These are phyloP conservation scores for Aspergillus texensis DNA, from an alignment of 2,329 filamentous ascomycete species.

Conservation along the genomic window DNA sequence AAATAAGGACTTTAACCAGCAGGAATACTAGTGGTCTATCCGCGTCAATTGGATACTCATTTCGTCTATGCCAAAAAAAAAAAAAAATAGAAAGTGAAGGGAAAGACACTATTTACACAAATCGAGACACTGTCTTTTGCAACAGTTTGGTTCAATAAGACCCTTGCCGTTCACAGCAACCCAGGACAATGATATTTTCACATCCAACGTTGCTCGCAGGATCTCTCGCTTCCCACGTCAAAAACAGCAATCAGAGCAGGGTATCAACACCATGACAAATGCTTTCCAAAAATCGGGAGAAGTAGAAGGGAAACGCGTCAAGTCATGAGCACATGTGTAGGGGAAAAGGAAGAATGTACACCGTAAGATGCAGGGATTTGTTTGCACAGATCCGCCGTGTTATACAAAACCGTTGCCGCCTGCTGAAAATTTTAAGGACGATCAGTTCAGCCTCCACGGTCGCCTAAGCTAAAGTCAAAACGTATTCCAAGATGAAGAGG, in stretches of 20 bases:
- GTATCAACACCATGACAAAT: constrained; percentile 49
- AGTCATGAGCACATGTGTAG: constrained; percentile 38
- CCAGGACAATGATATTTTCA: constrained; percentile 13
- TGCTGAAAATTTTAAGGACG: background rate
- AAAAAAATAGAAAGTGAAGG: constrained; percentile 27
- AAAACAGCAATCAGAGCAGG: constrained; percentile 38
- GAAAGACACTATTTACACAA: constrained; percentile 25
- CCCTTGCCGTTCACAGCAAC: constrained; percentile 7
- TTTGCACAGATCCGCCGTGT: constrained; percentile 16
- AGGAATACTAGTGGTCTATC: constrained; percentile 12
- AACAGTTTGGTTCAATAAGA: constrained; percentile 6
- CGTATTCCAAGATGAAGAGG: background rate
- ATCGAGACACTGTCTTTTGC: constrained; percentile 11
- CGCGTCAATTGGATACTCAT: constrained; percentile 21
- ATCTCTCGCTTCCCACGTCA: constrained; percentile 16
- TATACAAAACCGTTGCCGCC: constrained; percentile 23
- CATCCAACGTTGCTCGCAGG: constrained; percentile 12
- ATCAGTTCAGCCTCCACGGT: constrained; percentile 3
- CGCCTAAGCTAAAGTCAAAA: constrained; percentile 1
- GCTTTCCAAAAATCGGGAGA: constrained; percentile 30
- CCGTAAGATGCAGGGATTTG: constrained; percentile 23
- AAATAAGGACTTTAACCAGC: background rate
- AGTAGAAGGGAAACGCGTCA: constrained; percentile 29
- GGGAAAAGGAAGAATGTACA: constrained; percentile 26
- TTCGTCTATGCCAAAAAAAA: constrained; percentile 34